These are phyloP conservation scores for Pichia occidentalis DNA, from an alignment of 805 yeast genomes.

Conservation along the genomic window DNA sequence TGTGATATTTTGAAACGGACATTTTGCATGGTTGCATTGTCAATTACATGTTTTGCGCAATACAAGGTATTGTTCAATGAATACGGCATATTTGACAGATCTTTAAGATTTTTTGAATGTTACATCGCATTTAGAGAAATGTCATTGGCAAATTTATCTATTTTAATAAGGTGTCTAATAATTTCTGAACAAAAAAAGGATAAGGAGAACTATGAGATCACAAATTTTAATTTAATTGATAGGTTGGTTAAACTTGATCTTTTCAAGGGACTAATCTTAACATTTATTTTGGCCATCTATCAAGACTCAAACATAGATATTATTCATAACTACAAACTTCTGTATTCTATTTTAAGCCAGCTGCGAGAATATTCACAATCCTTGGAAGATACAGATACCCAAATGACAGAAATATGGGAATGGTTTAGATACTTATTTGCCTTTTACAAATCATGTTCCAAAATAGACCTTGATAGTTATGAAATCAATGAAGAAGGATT, in stretches of 20 bases:
- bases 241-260: slow-evolving; percentile 19
- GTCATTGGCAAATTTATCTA: slow-evolving; percentile 18
- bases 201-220: slow-evolving; percentile 7
- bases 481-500: slow-evolving; percentile 37
- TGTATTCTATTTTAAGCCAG: slow-evolving; percentile 23
- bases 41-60: slow-evolving; percentile 23
- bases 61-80: slow-evolving; percentile 22
- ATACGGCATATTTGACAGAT: slow-evolving; percentile 25
- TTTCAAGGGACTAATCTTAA: slow-evolving; percentile 23
- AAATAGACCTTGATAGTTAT: slow-evolving; percentile 42
- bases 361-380: slow-evolving; percentile 16
- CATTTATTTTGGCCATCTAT: slow-evolving; percentile 24
- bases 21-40: slow-evolving; percentile 22
- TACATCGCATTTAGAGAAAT: slow-evolving; percentile 26
- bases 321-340: slow-evolving; percentile 22
- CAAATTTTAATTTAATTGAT: slow-evolving; percentile 15
- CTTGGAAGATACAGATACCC: slow-evolving; percentile 14
- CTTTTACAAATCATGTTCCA: slow-evolving; percentile 42
- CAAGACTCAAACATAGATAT: slow-evolving; percentile 28
- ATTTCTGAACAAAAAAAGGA: not conserved
- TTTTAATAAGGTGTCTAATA: slow-evolving; percentile 18
- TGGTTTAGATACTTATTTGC: slow-evolving; percentile 32
- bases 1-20: slow-evolving; percentile 22
- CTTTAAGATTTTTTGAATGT: slow-evolving; percentile 18
- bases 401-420: slow-evolving; percentile 19